Base-by-base conservation (phyloP, 208 protist species). In the Trypanosoma congolense region DNA sequence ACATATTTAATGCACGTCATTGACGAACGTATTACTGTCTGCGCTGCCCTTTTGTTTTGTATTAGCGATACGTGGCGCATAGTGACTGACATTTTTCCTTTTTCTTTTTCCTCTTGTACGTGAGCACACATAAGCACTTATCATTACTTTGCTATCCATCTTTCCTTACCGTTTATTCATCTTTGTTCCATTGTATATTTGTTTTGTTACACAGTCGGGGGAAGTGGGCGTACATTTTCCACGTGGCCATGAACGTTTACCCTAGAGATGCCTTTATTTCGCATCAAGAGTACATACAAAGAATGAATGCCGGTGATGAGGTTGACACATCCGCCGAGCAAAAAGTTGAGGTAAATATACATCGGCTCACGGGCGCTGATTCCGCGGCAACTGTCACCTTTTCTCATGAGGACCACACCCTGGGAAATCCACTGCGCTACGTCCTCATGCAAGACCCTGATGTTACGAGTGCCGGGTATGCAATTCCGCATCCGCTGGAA, bases 401-500 rank as follows among this genome's bases (percentile, higher is more conserved):
- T 48, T 91, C 81, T 18, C 79, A 96, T 59, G 90, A 97, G 60
- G 89, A 92, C 52, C 87, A 97, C 72, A 97, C 92, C 1, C 59
- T 97, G 16, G 92, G 92, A 51, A 97, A 97, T 61, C 71, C 90
- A 25, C 64, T 97, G 14, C 83, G 92, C 3, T 83, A 97, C 57
- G 86, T 96, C 8, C 66, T 97, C 8, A 96, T 96, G 88, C 85
- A 96, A 60, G 92, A 96, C 55, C 73, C 78, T 1, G 73, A 88
- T 8, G 85, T 95, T 18, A 80, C 77, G 1, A 94, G 76, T 47
- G 90, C 87, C 19, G 93, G 93, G 33, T 97, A 97, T 70, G 51
- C 89, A 6, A 96, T 97, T 61, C 93, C 93, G 1, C 93, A 97
- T 63, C 93, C 93, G n/a, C 60, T 96, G 18, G 90, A 97, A 64